These are phyloP conservation scores for Blastomyces percursus DNA, from an alignment of 2,329 filamentous ascomycete species.

Conservation along the genomic window DNA sequence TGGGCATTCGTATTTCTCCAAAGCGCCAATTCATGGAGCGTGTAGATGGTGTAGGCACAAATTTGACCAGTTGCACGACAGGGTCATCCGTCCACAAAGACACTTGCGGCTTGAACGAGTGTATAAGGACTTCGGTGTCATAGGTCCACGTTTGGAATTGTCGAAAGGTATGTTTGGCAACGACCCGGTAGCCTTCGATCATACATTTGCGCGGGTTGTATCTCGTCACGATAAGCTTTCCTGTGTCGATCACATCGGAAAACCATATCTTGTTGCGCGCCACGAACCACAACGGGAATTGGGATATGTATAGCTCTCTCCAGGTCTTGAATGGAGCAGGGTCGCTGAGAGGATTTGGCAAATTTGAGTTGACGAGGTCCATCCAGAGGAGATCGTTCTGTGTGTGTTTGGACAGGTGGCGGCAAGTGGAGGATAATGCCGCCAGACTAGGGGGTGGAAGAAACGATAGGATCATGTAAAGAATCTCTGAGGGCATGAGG, in stretches of 20 bases:
- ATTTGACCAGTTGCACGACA: conserved; percentile 47
- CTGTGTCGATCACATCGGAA: conserved; percentile 59
- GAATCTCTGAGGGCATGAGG: conserved; percentile 60
- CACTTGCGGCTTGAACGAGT: conserved; percentile 59
- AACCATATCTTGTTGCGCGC: conserved; percentile 77
- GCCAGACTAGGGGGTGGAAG: conserved; percentile 56
- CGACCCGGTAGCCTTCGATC: conserved; percentile 69
- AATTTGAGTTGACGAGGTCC: conserved; percentile 54
- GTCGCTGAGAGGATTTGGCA: conserved; percentile 48
- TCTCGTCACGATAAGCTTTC: conserved; percentile 63
- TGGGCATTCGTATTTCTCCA: conserved; percentile 43
- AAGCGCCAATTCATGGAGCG: conserved; percentile 18
- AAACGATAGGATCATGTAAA: conserved; percentile 59
- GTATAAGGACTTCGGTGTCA: conserved; percentile 56
- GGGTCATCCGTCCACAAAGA: conserved; percentile 65
- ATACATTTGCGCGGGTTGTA: conserved; percentile 62
- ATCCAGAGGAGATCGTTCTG: conserved; percentile 63
- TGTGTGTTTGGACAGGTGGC: conserved; percentile 47
- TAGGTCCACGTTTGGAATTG: conserved; percentile 53
- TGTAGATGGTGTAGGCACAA: conserved; percentile 9
- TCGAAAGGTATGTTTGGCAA: conserved; percentile 51
- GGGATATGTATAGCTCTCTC: conserved; percentile 59
- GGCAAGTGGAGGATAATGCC: conserved; percentile 51
- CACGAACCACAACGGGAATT: conserved; percentile 78
- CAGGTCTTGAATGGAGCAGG: conserved; percentile 54